Base-by-base conservation (phyloP, 345 rosid species). In the Citrus reticulata region DNA sequence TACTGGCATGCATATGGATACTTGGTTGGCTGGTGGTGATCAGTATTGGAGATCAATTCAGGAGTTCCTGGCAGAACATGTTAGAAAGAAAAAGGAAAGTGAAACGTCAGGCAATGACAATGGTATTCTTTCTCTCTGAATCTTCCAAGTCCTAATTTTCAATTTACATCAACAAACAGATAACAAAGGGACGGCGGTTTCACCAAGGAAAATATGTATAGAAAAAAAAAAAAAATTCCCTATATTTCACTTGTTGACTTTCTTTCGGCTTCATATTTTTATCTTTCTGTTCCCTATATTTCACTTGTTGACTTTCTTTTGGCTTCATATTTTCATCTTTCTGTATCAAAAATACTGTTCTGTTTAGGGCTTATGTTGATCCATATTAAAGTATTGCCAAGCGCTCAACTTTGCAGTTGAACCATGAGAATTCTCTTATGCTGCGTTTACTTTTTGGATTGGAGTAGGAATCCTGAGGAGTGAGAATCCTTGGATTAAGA, bases 1-100 rank as follows among this genome's bases (percentile, higher is more conserved):
- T 81, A 85, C 74, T 76, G 99, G 99, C 74, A 92, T 97, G 98
- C 99, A 97, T 83, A 97, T 97, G 99, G 95, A 94, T 83, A 97
- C 99, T 70, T 96, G 99, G 99, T 80, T 94, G 61, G 60, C 90
- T 74, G 98, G 98, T 79, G 99, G 99, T 62, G 98, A 97, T 68
- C 82, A 80, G 20, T 97, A 97, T 77, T 97, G 99, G 99, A 84
- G 72, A 80, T 91, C 92, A 34, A 77, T 87, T 73, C 89, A 81
- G 81, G 81, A 83, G 74, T 94, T 93, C 80, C 81, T 97, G 65
- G 93, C 79, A 54, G 86, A 90, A 37, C 79, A 90, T 86, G 92
- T 85, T 68, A 86, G 91, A 22, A 91, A 85, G 87, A 83, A 78
- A 66, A 89, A 71, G 75, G 88, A 83, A 72, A 68, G 70, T 59